A percentile compares a stretch with the other conserved stretches of the same genome.
Conservation (phyloP, 345 rosid genomes). For the Aquilaria yunnanensis region DNA sequence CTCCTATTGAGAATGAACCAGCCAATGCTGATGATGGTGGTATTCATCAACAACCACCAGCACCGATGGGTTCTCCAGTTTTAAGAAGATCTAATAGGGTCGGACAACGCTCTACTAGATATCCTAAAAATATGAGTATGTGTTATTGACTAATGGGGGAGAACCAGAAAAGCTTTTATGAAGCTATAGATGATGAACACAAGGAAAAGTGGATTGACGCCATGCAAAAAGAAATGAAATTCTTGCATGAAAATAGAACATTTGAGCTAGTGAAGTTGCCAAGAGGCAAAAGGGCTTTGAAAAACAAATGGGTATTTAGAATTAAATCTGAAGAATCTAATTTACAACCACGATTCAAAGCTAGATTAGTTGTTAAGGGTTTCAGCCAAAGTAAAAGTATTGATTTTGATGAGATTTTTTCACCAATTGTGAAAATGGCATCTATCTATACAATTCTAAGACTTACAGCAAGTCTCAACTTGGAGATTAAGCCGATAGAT, state of each 20-base stretch:
- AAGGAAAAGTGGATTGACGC: background rate
- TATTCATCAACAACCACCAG: too few species aligned
- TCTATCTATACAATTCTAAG: background rate
- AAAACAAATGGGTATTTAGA: background rate
- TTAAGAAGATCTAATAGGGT: too few species aligned
- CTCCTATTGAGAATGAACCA: too few species aligned
- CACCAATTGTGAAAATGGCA: background rate
- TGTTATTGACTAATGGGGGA: background rate
- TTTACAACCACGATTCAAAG: background rate
- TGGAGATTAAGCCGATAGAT: background rate
- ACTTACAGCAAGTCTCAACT: background rate
- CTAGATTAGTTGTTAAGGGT: background rate
- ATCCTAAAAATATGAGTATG: background rate
- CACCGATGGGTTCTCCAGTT: too few species aligned
- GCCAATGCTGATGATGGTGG: too few species aligned
- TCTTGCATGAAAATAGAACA: background rate
- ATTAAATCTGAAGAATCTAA: background rate
- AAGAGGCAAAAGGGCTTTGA: too few species aligned
- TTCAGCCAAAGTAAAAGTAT: background rate
- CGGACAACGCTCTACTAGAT: too few species aligned
- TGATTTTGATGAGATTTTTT: conserved; percentile 6
- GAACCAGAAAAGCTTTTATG: background rate
- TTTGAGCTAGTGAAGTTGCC: background rate
- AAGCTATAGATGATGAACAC: conserved; percentile 1
- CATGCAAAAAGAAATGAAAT: background rate